phyloP scores from a whole-genome alignment of 176 grass and related monocot genomes.

The Aegilops sharonensis region DNA sequence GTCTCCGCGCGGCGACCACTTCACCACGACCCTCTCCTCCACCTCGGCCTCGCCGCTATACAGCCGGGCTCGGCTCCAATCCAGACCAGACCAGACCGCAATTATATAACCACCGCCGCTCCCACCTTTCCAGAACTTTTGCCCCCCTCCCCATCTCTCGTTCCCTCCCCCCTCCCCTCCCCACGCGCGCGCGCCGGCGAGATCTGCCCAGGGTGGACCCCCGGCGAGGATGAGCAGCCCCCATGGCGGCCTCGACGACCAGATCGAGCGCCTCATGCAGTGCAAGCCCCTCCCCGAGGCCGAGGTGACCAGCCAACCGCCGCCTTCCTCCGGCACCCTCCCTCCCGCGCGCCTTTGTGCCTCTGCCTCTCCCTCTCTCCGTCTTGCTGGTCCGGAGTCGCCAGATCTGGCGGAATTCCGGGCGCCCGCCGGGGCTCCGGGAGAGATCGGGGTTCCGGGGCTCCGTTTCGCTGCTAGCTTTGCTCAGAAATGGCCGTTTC shows the following conservation, averaged over 20 bases:
- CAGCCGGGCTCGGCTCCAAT: constrained; percentile 11
- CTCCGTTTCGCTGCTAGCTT: background rate
- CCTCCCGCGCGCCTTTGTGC: background rate
- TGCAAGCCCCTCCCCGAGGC: constrained; percentile 93
- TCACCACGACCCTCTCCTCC: background rate
- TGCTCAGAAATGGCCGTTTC: background rate
- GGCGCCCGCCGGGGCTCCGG: background rate
- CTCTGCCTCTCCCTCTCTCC: no score
- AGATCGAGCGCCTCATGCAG: constrained; percentile 98
- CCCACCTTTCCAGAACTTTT: constrained; percentile 26
- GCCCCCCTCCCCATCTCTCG: background rate
- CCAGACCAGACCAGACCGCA: constrained; percentile 31
- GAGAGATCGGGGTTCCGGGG: constrained; percentile 7
- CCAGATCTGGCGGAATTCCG: constrained; percentile 39
- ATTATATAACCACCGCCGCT: constrained; percentile 47
- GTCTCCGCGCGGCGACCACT: background rate
- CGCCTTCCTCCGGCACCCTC: background rate
- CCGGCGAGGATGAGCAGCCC: constrained; percentile 49
- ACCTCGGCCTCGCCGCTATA: background rate
- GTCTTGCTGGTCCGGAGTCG: background rate
- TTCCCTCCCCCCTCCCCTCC: background rate
- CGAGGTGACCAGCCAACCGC: constrained; percentile 46
- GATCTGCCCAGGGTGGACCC: constrained; percentile 62
- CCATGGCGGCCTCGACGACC: constrained; percentile 87
- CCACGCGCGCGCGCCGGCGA: constrained; percentile 11